A percentile compares a stretch with the other conserved stretches of the same genome.
phyloP scores from a whole-genome alignment of 345 rosid species.

The Eucalyptus sp. region DNA sequence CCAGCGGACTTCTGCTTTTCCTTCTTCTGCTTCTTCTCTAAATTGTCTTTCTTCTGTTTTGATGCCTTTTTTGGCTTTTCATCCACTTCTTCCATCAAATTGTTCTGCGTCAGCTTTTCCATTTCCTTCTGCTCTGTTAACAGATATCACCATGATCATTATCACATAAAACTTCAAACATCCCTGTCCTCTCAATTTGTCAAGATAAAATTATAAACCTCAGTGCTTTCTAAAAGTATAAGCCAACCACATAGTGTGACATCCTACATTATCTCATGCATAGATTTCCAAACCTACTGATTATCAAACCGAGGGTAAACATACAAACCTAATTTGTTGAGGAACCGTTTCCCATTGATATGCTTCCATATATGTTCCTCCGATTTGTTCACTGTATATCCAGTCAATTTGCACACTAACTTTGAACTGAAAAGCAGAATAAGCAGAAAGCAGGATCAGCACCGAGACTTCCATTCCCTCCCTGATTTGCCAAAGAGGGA shows the following conservation, averaged over 20 bases:
- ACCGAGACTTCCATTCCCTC: not conserved
- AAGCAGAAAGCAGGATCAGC: not conserved
- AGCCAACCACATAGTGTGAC: not conserved
- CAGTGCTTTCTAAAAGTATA: not conserved
- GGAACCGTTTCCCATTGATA: constrained; percentile 71
- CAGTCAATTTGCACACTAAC: constrained; percentile 79
- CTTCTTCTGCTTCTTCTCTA: constrained; percentile 5
- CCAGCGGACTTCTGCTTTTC: constrained; percentile 17
- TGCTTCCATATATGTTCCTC: constrained; percentile 97
- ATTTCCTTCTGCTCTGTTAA: constrained; percentile 54
- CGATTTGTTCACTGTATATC: constrained; percentile 71
- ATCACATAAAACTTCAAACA: not conserved
- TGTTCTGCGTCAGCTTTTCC: constrained; percentile 15
- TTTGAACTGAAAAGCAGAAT: constrained; percentile 43
- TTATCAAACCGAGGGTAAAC: not conserved
- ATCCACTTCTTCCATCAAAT: not conserved
- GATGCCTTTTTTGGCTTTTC: constrained; percentile 4
- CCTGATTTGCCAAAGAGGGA: not conserved
- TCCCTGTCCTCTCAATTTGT: not conserved
- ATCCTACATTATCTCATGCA: not conserved
- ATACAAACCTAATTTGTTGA: constrained; percentile 57
- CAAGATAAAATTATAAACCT: not conserved
- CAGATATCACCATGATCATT: not conserved
- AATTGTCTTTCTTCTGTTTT: constrained; percentile 1
- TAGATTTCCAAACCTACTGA: not conserved